These are phyloP conservation scores for Trichoderma hamatum DNA, from an alignment of 2,329 filamentous ascomycete species.

Conservation along the genomic window DNA sequence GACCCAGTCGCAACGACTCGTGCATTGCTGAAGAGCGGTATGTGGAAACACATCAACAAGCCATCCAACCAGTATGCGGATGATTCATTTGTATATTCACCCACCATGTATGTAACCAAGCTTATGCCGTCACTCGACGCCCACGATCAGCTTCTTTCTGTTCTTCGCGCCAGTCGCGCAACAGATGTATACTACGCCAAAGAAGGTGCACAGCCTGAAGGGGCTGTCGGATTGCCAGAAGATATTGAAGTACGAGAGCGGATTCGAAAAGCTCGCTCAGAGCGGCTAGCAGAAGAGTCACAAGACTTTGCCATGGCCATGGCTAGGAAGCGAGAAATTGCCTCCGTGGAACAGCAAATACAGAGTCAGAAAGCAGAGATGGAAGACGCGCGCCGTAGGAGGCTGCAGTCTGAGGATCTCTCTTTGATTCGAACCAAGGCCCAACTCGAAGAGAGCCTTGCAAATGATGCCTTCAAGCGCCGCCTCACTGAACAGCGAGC, in stretches of 20 bases:
- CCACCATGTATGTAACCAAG: slow-evolving; percentile 63
- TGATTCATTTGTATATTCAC: slow-evolving; percentile 61
- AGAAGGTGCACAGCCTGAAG: slow-evolving; percentile 56
- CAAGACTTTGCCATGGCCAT: slow-evolving; percentile 55
- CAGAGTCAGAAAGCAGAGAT: slow-evolving; percentile 53
- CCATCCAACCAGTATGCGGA: slow-evolving; percentile 58
- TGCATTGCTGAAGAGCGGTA: slow-evolving; percentile 62
- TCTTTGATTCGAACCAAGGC: slow-evolving; percentile 48
- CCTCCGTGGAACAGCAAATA: slow-evolving; percentile 55
- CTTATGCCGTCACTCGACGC: slow-evolving; percentile 47
- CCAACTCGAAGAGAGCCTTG: slow-evolving; percentile 50
- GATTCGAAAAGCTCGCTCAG: slow-evolving; percentile 51
- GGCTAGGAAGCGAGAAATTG: slow-evolving; percentile 55
- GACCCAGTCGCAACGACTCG: slow-evolving; percentile 59
- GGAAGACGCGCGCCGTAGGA: slow-evolving; percentile 54
- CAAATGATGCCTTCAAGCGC: slow-evolving; percentile 38
- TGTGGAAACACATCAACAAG: slow-evolving; percentile 68
- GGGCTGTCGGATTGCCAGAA: slow-evolving; percentile 55
- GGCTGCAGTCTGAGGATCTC: slow-evolving; percentile 52
- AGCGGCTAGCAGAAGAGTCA: slow-evolving; percentile 49
- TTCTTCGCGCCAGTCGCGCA: slow-evolving; percentile 57
- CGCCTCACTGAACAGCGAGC: slow-evolving; percentile 51
- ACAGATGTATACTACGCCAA: slow-evolving; percentile 59
- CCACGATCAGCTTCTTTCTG: slow-evolving; percentile 48
- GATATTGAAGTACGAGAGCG: slow-evolving; percentile 55